A percentile compares a stretch with the other conserved stretches of the same genome.
phyloP scores from a whole-genome alignment of 169 alveolate genomes.

The Eimeria mitis region DNA sequence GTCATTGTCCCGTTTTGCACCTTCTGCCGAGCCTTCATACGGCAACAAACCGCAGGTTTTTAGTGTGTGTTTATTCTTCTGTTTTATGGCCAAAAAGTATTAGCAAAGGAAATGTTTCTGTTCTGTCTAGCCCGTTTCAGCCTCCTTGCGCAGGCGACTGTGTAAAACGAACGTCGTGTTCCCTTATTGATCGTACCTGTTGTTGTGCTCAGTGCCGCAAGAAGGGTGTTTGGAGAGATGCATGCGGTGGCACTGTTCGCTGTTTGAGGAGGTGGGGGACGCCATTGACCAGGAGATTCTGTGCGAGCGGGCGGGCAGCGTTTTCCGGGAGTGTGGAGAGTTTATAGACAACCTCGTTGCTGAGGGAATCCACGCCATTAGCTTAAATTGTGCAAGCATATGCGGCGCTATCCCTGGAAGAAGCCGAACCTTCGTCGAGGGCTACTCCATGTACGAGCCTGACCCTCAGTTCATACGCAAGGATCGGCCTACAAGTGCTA shows the following conservation, averaged over 20 bases:
- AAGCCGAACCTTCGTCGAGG: conserved; percentile 64
- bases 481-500: conserved; percentile 78
- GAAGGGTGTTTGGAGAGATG: conserved; percentile 58
- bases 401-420: conserved; percentile 37
- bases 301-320: conserved; percentile 45
- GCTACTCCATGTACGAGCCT: conserved; percentile 81
- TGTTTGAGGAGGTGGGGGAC: conserved; percentile 72
- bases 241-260: conserved; percentile 80
- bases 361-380: conserved; percentile 63
- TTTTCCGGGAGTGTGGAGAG: conserved; percentile 69
- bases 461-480: conserved; percentile 59
- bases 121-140: background rate
- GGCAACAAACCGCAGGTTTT: background rate
- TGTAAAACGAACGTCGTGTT: background rate
- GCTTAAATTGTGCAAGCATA: conserved; percentile 2
- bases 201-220: conserved; percentile 8
- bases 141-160: background rate
- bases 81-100: background rate
- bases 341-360: conserved; percentile 76
- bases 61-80: background rate
- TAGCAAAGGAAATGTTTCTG: background rate
- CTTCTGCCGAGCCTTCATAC: background rate
- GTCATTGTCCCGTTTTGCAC: background rate
- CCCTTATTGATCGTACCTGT: background rate
- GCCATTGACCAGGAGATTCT: conserved; percentile 76